Evolutionary conservation across 768 basidiomycete genomes (phyloP).

Genomic region (Tylopilus vinaceipallidus): DNA sequence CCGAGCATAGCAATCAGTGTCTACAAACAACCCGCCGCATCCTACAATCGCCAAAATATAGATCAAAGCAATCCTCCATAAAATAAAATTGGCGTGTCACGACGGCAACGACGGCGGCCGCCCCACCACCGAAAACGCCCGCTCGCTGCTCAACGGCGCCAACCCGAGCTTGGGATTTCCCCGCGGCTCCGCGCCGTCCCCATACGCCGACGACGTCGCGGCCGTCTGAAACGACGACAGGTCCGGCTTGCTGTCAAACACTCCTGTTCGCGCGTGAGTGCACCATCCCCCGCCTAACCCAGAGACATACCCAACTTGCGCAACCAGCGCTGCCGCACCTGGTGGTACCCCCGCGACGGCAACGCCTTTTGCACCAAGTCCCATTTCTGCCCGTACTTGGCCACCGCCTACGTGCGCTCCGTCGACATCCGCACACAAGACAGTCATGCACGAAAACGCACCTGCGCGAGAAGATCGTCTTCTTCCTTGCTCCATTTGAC

Average conservation of each 20-base stretch:
- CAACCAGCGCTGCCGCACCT: slow-evolving; percentile 44
- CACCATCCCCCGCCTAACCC: not conserved
- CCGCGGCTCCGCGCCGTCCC: slow-evolving; percentile 21
- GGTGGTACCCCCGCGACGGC: slow-evolving; percentile 41
- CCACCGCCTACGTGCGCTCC: slow-evolving; percentile 30
- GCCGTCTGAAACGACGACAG: slow-evolving; percentile 34
- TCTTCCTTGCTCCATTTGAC: slow-evolving; percentile 44
- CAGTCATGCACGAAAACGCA: slow-evolving; percentile 6
- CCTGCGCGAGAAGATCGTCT: slow-evolving; percentile 40
- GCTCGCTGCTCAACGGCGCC: slow-evolving; percentile 38
- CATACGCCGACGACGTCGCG: slow-evolving; percentile 12
- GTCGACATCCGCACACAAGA: not conserved
- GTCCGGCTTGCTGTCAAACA: slow-evolving; percentile 38
- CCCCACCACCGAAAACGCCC: slow-evolving; percentile 27
- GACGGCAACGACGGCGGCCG: slow-evolving; percentile 18
- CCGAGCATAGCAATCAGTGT: no score
- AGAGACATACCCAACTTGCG: slow-evolving; percentile 35
- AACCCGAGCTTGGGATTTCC: slow-evolving; percentile 38
- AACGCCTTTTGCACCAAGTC: slow-evolving; percentile 41
- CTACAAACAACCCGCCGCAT: no score
- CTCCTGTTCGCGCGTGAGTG: no score
- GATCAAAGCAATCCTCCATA: no score
- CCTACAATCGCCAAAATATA: no score
- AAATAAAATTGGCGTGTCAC: no score
- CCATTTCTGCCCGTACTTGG: slow-evolving; percentile 40